Conservation (phyloP, 2,329 filamentous ascomycete genomes). For the Neonectria sp. region DNA sequence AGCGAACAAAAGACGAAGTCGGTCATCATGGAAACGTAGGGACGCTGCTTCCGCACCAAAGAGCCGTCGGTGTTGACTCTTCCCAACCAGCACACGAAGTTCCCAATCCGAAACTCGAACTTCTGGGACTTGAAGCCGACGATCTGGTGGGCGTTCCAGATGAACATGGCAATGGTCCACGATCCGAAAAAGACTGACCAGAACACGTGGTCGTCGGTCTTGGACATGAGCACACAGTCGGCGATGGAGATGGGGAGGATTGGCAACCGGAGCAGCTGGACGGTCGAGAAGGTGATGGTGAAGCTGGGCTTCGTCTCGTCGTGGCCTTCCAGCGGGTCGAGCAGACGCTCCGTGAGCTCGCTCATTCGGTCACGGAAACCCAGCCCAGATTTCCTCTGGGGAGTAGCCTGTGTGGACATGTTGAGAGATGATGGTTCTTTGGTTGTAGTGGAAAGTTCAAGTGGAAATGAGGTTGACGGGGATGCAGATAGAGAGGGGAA, state of each 20-base stretch:
- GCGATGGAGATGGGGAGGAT: slow-evolving; percentile 36
- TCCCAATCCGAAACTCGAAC: slow-evolving; percentile 44
- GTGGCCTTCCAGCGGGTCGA: slow-evolving; percentile 33
- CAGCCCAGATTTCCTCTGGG: not conserved
- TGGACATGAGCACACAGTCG: slow-evolving; percentile 31
- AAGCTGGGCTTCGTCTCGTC: slow-evolving; percentile 27
- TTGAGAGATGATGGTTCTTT: not conserved
- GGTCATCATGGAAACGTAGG: slow-evolving; percentile 33
- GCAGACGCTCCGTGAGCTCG: slow-evolving; percentile 34
- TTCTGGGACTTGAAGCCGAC: slow-evolving; percentile 28
- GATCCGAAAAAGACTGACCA: slow-evolving; percentile 30
- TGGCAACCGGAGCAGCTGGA: slow-evolving; percentile 34
- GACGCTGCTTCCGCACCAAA: slow-evolving; percentile 4
- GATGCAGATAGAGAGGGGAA: not conserved
- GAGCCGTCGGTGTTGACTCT: slow-evolving; percentile 14
- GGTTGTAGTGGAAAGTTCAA: not conserved
- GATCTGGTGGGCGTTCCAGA: slow-evolving; percentile 34
- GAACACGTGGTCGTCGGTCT: not conserved
- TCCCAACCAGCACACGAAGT: slow-evolving; percentile 39
- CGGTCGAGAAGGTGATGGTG: slow-evolving; percentile 35
- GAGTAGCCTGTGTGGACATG: not conserved
- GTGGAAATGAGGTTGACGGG: not conserved
- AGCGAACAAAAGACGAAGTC: slow-evolving; percentile 38
- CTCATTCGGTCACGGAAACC: slow-evolving; percentile 30
- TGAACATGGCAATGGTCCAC: slow-evolving; percentile 26